A percentile compares a stretch with the other conserved stretches of the same genome.
Evolutionary conservation across 768 basidiomycete genomes (phyloP).

Genomic region (Mycena crocata): DNA sequence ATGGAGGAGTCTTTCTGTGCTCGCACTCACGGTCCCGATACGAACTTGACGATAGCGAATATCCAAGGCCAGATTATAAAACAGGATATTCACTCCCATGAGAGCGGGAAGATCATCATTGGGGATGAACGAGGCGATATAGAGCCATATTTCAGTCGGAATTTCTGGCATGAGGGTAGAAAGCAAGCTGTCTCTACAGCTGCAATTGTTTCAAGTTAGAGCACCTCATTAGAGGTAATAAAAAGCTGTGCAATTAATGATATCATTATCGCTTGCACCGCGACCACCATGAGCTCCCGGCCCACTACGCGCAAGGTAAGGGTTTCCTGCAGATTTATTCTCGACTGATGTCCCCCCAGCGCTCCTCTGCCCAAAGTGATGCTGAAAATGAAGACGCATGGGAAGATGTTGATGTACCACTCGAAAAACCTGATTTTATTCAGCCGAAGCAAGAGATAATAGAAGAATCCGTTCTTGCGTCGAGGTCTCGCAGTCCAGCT

Average conservation of each 20-base stretch:
- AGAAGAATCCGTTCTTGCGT: slow-evolving; percentile 1
- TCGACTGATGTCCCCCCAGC: not conserved
- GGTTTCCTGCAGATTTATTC: not conserved
- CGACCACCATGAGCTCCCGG: slow-evolving; percentile 21
- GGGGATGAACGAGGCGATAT: slow-evolving; percentile 43
- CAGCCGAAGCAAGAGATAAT: slow-evolving; percentile 9
- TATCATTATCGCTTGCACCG: not conserved
- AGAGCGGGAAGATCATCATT: slow-evolving; percentile 39
- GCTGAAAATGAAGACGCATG: slow-evolving; percentile 17
- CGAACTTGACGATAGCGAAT: slow-evolving; percentile 41
- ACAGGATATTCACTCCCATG: slow-evolving; percentile 46
- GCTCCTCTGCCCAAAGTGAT: not conserved
- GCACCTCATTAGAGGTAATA: too few species aligned
- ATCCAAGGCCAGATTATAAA: slow-evolving; percentile 47
- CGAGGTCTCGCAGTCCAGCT: slow-evolving; percentile 11
- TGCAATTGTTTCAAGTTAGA: too few species aligned
- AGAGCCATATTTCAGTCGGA: slow-evolving; percentile 49
- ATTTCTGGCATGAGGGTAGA: slow-evolving; percentile 28
- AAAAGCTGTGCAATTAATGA: too few species aligned
- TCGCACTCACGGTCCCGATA: slow-evolving; percentile 37
- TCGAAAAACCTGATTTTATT: not conserved
- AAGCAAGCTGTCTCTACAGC: too few species aligned
- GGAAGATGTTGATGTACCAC: slow-evolving; percentile 24
- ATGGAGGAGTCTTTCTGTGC: slow-evolving; percentile 29
- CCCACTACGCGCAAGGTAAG: slow-evolving; percentile 12